Evolutionary conservation across 208 protist genomes (phyloP).

Genomic region (Trypanosoma caninum): DNA sequence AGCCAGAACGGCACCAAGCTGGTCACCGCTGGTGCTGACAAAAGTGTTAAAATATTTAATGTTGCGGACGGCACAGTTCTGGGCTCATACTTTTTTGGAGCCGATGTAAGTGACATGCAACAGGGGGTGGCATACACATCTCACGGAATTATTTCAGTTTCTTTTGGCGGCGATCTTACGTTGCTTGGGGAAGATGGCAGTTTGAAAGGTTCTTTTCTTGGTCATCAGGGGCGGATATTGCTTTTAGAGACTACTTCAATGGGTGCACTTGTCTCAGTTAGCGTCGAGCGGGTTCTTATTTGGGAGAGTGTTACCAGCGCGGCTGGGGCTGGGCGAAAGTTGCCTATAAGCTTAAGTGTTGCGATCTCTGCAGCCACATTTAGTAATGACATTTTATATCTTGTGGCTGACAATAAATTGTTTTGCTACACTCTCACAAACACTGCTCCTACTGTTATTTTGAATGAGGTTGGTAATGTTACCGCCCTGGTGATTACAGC

Average conservation of each 20-base stretch:
- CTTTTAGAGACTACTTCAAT: conserved; percentile 20
- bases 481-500: conserved; percentile 8
- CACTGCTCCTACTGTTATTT: conserved; percentile 14
- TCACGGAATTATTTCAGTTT: conserved; percentile 23
- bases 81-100: conserved; percentile 22
- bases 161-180: conserved; percentile 32
- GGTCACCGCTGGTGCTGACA: conserved; percentile 45
- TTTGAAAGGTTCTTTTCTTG: conserved; percentile 7
- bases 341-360: conserved; percentile 1
- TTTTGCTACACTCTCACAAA: conserved; percentile 7
- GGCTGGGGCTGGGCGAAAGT: neutral
- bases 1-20: conserved; percentile 29
- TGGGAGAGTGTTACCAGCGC: neutral
- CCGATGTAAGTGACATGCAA: conserved; percentile 33
- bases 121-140: conserved; percentile 34
- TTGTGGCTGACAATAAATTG: conserved; percentile 25
- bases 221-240: conserved; percentile 38
- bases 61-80: conserved; percentile 4
- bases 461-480: conserved; percentile 14
- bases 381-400: conserved; percentile 13
- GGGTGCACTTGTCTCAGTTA: conserved; percentile 28
- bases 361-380: conserved; percentile 18
- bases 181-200: conserved; percentile 20
- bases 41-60: conserved; percentile 33
- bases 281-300: conserved; percentile 29